Percentiles rank a stretch among this genome's conserved stretches.
These are phyloP conservation scores for Spongospora subterranea DNA, from an alignment of 208 protist genomes.

Conservation along the genomic window DNA sequence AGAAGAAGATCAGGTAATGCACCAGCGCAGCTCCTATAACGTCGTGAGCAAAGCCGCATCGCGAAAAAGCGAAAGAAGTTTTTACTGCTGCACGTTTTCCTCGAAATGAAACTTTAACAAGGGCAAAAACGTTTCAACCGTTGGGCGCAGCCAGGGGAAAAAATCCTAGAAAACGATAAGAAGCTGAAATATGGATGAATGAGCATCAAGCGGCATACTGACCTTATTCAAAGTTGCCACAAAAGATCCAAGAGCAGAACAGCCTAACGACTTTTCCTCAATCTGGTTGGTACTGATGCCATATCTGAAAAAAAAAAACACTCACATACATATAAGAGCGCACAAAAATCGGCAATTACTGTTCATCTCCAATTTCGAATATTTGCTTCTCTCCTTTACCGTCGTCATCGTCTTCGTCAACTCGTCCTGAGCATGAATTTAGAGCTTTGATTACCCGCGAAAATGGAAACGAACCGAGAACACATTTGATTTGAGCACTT, in stretches of 20 bases:
- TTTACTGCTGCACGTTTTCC: conserved; percentile 71
- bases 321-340: no score
- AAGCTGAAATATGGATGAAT: no score
- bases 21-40: not conserved
- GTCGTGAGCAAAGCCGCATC: not conserved
- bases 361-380: conserved; percentile 68
- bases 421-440: conserved; percentile 41
- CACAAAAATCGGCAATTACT: no score
- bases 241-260: conserved; percentile 75
- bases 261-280: conserved; percentile 81
- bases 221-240: conserved; percentile 70
- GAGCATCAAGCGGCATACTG: not conserved
- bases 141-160: conserved; percentile 67
- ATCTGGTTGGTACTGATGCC: conserved; percentile 74
- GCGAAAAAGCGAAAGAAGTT: not conserved
- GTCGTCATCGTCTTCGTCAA: conserved; percentile 71
- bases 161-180: not conserved
- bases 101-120: conserved; percentile 79
- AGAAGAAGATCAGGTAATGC: conserved; percentile 57
- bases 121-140: conserved; percentile 69
- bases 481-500: conserved; percentile 72
- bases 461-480: conserved; percentile 67
- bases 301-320: no score
- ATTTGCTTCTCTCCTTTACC: conserved; percentile 72
- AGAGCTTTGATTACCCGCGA: conserved; percentile 16